phyloP scores from a whole-genome alignment of 768 basidiomycete species.

The Pleurotus cornucopiae region DNA sequence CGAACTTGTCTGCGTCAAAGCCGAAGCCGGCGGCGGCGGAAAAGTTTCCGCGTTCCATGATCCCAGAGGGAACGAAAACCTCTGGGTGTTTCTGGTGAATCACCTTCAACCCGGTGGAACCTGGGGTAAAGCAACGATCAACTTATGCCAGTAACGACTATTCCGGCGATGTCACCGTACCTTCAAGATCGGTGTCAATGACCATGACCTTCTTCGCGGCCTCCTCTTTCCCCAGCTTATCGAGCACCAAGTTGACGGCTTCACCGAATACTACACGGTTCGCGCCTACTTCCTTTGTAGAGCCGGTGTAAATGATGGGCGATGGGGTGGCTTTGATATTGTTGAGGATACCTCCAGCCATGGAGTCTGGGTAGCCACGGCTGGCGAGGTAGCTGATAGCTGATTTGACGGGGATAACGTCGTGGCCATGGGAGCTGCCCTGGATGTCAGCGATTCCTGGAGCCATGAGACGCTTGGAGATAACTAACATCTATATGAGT shows the following conservation, averaged over 20 bases:
- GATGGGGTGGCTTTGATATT: slow-evolving; percentile 56
- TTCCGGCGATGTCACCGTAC: neutral
- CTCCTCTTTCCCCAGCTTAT: slow-evolving; percentile 71
- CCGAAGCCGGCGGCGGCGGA: slow-evolving; percentile 86
- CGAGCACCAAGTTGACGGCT: slow-evolving; percentile 75
- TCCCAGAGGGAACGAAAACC: slow-evolving; percentile 80
- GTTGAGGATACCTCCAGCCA: slow-evolving; percentile 48
- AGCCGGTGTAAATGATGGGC: slow-evolving; percentile 65
- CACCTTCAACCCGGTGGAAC: slow-evolving; percentile 82
- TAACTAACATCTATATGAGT: slow-evolving; percentile 35
- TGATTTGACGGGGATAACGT: slow-evolving; percentile 78
- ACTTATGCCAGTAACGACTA: too few species aligned
- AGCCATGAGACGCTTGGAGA: slow-evolving; percentile 68
- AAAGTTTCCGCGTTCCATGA: slow-evolving; percentile 85
- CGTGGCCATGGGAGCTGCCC: slow-evolving; percentile 78
- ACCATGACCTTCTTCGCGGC: slow-evolving; percentile 79
- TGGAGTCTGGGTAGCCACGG: slow-evolving; percentile 51
- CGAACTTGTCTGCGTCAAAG: slow-evolving; percentile 76
- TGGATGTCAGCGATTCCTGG: slow-evolving; percentile 71
- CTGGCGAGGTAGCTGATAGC: slow-evolving; percentile 70
- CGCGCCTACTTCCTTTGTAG: slow-evolving; percentile 70
- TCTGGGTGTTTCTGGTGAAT: slow-evolving; percentile 91
- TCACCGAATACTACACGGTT: slow-evolving; percentile 85
- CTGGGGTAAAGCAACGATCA: slow-evolving; percentile 40
- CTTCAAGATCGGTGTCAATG: slow-evolving; percentile 61